Evolutionary conservation across 257 asterid species (phyloP), one percentile per base, ranked within the genome.

Genomic region (Solanum clarkiae): DNA sequence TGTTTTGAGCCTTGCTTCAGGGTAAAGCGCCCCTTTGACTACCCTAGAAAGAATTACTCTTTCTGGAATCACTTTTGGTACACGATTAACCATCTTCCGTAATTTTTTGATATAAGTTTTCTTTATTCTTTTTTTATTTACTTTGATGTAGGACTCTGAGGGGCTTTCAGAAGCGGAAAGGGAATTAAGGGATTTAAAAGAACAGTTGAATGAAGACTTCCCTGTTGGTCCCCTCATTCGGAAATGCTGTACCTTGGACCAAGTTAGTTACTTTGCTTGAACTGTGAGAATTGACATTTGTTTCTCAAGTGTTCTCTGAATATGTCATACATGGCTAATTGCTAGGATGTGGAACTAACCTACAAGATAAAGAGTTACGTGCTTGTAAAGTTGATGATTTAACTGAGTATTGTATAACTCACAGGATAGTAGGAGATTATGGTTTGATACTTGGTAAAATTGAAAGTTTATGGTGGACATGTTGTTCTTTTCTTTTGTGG

Each of bases 231-330:
- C 98, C 86, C 91, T 97, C 29, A 92, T 95, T 86, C 93, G 89
- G 87, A 95, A 95, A 84, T 95, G 98, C 87, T 93, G 94, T 91
- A 95, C 99, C 18, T 84, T 97, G 92, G 99, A 97, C 88, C 99
- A 97, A 97, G 99, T 93, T 86, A 86, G 81, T 26, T 29, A 87
- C 81, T 32, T 12, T 69, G 55, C 56, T 51, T 79, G 26, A 79
- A 9, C 82, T 15, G 47, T 16, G 17, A 16, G 65, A 79, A 53
- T 79, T 26, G 65, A 3, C 82, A 26, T 53, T 26, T 77, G 45
- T 75, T 75, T 49, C 82, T 79, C 26, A 53, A 16, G 24, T 51
- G 47, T 70, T 40, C 16, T 42, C 54, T 42, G 17, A 51, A 12
- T 79, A 53, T 53, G 47, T 79, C 82, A 26, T 53, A 10, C 44